Evolutionary conservation across 139 green algal genomes (phyloP), one percentile per base, ranked within the genome.

Genomic region (Chlorella vulgaris): DNA sequence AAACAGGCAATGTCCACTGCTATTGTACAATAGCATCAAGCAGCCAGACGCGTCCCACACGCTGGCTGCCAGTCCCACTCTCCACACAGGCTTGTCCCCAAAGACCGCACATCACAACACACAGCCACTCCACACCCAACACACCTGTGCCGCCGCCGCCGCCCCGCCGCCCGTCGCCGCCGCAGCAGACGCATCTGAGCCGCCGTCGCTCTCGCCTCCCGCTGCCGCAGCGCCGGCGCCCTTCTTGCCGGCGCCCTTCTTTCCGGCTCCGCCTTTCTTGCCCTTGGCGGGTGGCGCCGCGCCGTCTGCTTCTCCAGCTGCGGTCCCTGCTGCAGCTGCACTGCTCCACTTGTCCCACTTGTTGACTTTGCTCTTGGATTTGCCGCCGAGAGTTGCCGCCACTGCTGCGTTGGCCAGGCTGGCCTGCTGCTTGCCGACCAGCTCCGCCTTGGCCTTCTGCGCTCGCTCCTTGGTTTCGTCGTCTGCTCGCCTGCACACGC

Each of bases 401-500:
- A 88, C 68, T 28, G 83, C 83, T 13, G 75, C 76, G 42, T 88
- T 88, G 29, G 83, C 83, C 36, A 81, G 69, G 51, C 39, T 55
- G 26, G 77, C 83, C 78, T 88, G 83, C 70, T 81, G 58, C 73
- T 83, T 69, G 42, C 82, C 82, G 50, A 51, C 63, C 35, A 85
- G 68, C 78, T 88, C 78, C 19, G 77, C 83, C 69, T 81, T 89
- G 47, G 77, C 43, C 69, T 81, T 84, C 55, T 89, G 63, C 1
- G 82, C 82, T 0, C 69, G 75, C 74, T 89, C 85, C 69, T 77
- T 87, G 19, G 75, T 87, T 47, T 89, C 82, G 10, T 87, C 85
- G 51, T 89, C 83, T 26, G 85, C 85, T 2, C 36, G 22, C 50
- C 55, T 84, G 69, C 62, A 43, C 24, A 6, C 21, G 73, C 1